Percentiles rank a stretch among this genome's conserved stretches.
phyloP scores from a whole-genome alignment of 169 alveolate genomes.

The Plasmodium billcollinsi region DNA sequence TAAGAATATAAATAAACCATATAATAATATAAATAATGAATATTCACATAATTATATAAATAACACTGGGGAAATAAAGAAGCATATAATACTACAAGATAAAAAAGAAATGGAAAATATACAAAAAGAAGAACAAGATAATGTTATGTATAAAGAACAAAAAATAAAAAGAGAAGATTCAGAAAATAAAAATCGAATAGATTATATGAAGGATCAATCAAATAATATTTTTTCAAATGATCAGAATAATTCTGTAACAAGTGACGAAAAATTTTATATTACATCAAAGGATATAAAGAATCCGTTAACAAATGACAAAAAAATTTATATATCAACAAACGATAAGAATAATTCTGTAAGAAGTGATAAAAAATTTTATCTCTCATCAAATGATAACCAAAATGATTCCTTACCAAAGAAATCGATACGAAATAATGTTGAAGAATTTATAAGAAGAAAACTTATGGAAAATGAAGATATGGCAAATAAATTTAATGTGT shows the following conservation, averaged over 20 bases:
- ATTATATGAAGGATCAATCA: conserved; percentile 14
- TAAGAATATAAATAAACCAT: too few relatives aligned
- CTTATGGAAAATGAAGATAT: conserved; percentile 70
- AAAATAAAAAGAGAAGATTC: neutral
- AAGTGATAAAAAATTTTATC: too few relatives aligned
- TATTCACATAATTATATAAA: too few relatives aligned
- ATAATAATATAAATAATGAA: too few relatives aligned
- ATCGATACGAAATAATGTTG: neutral
- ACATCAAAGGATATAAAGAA: too few relatives aligned
- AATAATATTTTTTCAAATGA: conserved; percentile 14
- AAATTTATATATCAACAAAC: too few relatives aligned
- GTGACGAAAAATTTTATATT: too few relatives aligned
- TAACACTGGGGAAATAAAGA: neutral
- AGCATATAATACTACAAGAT: neutral
- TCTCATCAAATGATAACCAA: too few relatives aligned
- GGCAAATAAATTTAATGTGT: conserved; percentile 39
- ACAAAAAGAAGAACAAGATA: neutral
- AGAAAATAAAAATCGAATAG: neutral
- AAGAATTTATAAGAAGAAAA: conserved; percentile 7
- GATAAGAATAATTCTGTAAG: too few relatives aligned
- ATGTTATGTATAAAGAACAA: neutral
- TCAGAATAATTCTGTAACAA: too few relatives aligned
- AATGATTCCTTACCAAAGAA: too few relatives aligned
- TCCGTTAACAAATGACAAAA: too few relatives aligned
- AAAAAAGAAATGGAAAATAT: neutral